phyloP scores from a whole-genome alignment of 176 grass and related monocot genomes.

The Paspalum vaginatum region DNA sequence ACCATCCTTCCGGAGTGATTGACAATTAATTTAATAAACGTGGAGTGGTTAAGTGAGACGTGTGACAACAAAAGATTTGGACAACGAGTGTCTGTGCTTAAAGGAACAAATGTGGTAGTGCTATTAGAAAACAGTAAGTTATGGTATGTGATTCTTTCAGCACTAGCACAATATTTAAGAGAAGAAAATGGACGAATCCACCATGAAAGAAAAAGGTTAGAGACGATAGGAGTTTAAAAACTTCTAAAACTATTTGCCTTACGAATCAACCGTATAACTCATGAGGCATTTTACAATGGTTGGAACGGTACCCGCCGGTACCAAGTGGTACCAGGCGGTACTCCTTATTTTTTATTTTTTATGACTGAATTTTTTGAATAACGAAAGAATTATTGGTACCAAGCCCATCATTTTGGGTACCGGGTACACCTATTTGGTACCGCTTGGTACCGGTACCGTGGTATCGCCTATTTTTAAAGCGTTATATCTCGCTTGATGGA shows the following conservation, averaged over 20 bases:
- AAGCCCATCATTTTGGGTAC: no score
- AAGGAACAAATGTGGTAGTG: background rate
- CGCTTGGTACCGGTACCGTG: no score
- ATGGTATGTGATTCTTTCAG: background rate
- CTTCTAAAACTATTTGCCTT: background rate
- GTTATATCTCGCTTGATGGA: no score
- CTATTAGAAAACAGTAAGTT: background rate
- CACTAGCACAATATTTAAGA: background rate
- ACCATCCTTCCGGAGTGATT: conserved; percentile 15
- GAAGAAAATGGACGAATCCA: conserved; percentile 30
- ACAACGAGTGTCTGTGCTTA: conserved; percentile 9
- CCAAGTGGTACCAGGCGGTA: no score
- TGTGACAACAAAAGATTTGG: conserved; percentile 30
- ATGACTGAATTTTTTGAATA: no score
- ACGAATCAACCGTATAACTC: background rate
- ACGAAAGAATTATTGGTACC: no score
- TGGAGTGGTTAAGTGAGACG: conserved; percentile 29
- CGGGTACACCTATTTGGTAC: no score
- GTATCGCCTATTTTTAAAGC: no score
- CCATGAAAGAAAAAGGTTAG: background rate
- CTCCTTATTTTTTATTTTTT: no score
- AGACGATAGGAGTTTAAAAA: background rate
- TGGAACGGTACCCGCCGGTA: no score
- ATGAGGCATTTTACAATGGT: no score
- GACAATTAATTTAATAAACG: conserved; percentile 36